Evolutionary conservation across 2,329 filamentous ascomycete genomes (phyloP).

Genomic region (Capronia americana): DNA sequence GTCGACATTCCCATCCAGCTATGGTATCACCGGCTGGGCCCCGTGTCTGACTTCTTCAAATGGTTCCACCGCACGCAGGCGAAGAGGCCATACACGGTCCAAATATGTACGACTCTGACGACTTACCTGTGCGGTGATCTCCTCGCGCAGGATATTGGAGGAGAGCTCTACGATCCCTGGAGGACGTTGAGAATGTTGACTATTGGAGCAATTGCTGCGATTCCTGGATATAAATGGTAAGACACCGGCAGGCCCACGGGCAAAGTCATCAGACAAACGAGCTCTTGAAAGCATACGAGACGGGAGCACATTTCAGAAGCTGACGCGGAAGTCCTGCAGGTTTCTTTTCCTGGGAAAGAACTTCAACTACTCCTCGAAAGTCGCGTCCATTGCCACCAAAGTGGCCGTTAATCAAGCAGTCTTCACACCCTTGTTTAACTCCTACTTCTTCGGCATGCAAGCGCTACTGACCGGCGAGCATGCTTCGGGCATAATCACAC

Average conservation of each 20-base stretch:
- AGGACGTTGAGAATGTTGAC: conserved; percentile 74
- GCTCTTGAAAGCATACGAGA: background rate
- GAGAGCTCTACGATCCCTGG: conserved; percentile 67
- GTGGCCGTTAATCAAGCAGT: conserved; percentile 78
- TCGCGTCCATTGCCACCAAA: conserved; percentile 75
- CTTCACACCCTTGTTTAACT: conserved; percentile 84
- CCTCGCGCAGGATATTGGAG: conserved; percentile 41
- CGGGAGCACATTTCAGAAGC: conserved; percentile 5
- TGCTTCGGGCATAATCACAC: conserved; percentile 68
- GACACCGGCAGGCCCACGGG: conserved; percentile 35
- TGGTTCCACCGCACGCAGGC: conserved; percentile 65
- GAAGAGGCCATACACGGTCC: conserved; percentile 76
- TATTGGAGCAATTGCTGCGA: conserved; percentile 74
- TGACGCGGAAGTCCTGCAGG: conserved; percentile 53
- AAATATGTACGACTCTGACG: conserved; percentile 74
- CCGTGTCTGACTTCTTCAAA: conserved; percentile 39
- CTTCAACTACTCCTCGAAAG: conserved; percentile 82
- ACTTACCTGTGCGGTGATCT: conserved; percentile 70
- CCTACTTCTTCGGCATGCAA: conserved; percentile 82
- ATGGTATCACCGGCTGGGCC: conserved; percentile 41
- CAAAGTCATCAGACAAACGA: too few relatives aligned
- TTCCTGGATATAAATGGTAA: conserved; percentile 84
- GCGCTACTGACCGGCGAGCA: conserved; percentile 74
- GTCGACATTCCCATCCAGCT: conserved; percentile 38
- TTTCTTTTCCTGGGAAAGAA: conserved; percentile 78